These are phyloP conservation scores for Aspergillus phoenicis DNA, from an alignment of 2,329 filamentous ascomycete species.

Conservation along the genomic window DNA sequence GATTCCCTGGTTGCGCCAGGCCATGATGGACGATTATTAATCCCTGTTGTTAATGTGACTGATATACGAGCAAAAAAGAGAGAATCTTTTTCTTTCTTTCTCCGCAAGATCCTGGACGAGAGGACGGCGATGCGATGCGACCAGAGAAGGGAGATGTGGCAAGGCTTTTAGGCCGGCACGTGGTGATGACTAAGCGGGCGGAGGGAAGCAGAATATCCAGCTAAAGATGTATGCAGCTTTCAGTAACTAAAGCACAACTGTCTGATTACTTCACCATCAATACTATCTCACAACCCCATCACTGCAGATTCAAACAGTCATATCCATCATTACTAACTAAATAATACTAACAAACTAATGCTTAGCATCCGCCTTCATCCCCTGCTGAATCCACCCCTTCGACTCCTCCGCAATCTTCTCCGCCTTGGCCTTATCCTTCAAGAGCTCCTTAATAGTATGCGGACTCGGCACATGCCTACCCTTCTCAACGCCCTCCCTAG, in stretches of 20 bases:
- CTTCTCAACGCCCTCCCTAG: conserved; percentile 72
- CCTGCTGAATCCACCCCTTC: conserved; percentile 67
- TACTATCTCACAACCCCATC: no score
- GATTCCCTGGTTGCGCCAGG: conserved; percentile 75
- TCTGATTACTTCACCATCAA: no score
- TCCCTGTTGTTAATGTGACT: conserved; percentile 13
- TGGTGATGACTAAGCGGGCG: conserved; percentile 14
- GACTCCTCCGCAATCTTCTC: conserved; percentile 58
- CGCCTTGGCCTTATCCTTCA: conserved; percentile 59
- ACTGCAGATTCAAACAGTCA: no score
- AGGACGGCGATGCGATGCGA: not conserved
- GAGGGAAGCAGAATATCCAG: not conserved
- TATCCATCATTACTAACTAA: not conserved
- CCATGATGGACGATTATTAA: conserved; percentile 46
- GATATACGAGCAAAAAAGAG: conserved; percentile 9
- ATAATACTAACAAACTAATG: not conserved
- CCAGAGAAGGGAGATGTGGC: conserved; percentile 13
- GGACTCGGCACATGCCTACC: conserved; percentile 71
- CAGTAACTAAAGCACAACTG: no score
- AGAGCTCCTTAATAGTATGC: conserved; percentile 63
- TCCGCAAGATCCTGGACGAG: not conserved
- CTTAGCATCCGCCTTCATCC: conserved; percentile 67
- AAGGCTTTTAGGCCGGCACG: conserved; percentile 16
- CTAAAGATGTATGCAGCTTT: not conserved
- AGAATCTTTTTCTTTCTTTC: not conserved